These are phyloP conservation scores for Cymbidium sinense DNA, from an alignment of 106 monocot genomes.

Conservation along the genomic window DNA sequence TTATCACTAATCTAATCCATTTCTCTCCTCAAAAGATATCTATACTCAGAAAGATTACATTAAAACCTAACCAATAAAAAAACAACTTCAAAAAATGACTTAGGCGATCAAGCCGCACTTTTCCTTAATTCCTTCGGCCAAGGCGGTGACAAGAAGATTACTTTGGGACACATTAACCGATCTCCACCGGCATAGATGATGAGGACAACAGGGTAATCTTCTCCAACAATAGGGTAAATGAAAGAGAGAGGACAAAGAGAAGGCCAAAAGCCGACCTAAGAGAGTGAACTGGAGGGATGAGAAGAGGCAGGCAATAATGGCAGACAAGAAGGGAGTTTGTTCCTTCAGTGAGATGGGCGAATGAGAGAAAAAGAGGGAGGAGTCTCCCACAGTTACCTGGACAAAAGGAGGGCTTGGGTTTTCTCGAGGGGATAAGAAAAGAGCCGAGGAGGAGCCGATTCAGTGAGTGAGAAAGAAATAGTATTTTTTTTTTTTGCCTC, in stretches of 20 bases:
- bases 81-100: background rate
- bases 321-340: too few relatives aligned
- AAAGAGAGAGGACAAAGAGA: background rate
- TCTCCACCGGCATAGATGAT: background rate
- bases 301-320: too few relatives aligned
- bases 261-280: background rate
- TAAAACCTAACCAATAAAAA: background rate
- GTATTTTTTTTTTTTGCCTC: too few relatives aligned
- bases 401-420: too few relatives aligned
- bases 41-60: too few relatives aligned
- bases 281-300: background rate
- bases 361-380: too few relatives aligned
- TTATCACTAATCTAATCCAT: constrained; percentile 8
- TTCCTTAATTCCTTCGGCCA: background rate
- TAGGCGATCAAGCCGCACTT: background rate
- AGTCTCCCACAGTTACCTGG: too few relatives aligned
- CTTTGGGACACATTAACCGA: background rate
- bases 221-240: background rate
- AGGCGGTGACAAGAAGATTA: background rate
- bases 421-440: too few relatives aligned
- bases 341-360: too few relatives aligned
- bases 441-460: too few relatives aligned
- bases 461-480: too few relatives aligned
- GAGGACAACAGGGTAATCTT: background rate
- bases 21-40: background rate